These are phyloP conservation scores for Sporothrix schenckii DNA, from an alignment of 2,329 filamentous ascomycete genomes.

Conservation along the genomic window DNA sequence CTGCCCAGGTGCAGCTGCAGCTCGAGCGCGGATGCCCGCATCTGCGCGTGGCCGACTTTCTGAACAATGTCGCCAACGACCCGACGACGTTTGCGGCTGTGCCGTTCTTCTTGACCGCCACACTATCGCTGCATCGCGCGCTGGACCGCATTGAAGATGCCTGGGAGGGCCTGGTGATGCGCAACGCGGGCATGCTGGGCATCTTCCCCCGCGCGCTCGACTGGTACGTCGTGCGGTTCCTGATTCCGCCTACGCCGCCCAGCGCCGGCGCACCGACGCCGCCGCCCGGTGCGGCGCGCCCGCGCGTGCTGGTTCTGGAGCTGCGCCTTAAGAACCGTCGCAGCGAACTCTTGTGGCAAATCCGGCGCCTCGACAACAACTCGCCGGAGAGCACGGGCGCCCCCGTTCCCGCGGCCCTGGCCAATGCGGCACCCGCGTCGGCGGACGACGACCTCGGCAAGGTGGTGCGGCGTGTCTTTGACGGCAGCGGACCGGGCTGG, in stretches of 20 bases:
- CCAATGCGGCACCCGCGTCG: not conserved
- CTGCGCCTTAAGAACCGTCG: conserved; percentile 55
- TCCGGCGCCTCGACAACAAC: conserved; percentile 46
- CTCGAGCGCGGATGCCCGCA: conserved; percentile 69
- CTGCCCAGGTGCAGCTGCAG: conserved; percentile 58
- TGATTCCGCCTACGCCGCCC: conserved; percentile 40
- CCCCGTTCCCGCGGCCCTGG: not conserved
- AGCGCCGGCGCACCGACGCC: conserved; percentile 25
- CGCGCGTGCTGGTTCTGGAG: conserved; percentile 53
- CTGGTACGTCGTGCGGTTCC: conserved; percentile 61
- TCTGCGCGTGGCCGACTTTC: conserved; percentile 61
- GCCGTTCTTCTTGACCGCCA: conserved; percentile 59
- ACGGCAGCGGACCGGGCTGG: conserved; percentile 51
- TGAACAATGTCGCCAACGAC: conserved; percentile 62
- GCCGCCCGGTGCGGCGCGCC: conserved; percentile 31
- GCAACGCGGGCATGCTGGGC: conserved; percentile 53
- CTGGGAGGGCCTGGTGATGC: conserved; percentile 51
- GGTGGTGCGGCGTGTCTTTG: conserved; percentile 52
- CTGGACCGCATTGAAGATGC: conserved; percentile 62
- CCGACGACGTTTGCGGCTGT: conserved; percentile 55
- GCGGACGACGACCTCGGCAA: conserved; percentile 45
- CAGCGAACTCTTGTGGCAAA: conserved; percentile 56
- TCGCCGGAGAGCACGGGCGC: conserved; percentile 10
- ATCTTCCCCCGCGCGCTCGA: conserved; percentile 59
- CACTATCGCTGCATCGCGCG: conserved; percentile 66